Percentiles rank a stretch among this genome's conserved stretches.
Evolutionary conservation across 352 stramenopile species (phyloP).

Genomic region (Globisporangium spinosum): DNA sequence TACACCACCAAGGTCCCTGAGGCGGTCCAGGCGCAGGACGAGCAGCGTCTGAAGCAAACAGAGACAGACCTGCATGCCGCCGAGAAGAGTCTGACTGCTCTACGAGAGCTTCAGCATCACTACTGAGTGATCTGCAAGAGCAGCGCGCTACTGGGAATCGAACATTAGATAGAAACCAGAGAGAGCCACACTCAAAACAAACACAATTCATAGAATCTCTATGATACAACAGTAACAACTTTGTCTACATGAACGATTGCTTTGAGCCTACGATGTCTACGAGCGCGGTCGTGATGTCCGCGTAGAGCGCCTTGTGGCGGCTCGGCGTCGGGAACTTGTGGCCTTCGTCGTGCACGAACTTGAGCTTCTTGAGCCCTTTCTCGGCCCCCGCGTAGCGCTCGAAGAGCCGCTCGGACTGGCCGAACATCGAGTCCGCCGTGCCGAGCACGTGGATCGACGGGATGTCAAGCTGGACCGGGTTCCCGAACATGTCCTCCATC

Average conservation of each 20-base stretch:
- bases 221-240: background rate
- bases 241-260: conserved; percentile 1
- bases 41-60: conserved; percentile 46
- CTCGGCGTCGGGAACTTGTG: conserved; percentile 66
- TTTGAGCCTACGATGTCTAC: conserved; percentile 27
- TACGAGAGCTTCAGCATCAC: conserved; percentile 51
- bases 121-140: conserved; percentile 28
- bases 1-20: conserved; percentile 71
- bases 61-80: conserved; percentile 52
- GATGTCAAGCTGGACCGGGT: conserved; percentile 36
- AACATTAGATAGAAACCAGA: conserved; percentile 7
- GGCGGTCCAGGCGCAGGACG: conserved; percentile 54
- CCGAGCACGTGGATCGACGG: conserved; percentile 70
- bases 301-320: conserved; percentile 45
- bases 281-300: conserved; percentile 42
- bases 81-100: conserved; percentile 48
- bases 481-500: conserved; percentile 36
- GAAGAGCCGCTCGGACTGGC: conserved; percentile 49
- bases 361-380: conserved; percentile 27
- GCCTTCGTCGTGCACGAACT: conserved; percentile 73
- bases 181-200: background rate
- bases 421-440: conserved; percentile 36
- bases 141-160: background rate
- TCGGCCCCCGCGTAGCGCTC: conserved; percentile 33
- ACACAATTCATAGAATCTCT: background rate